Base-by-base conservation (phyloP, 148 eudicot species). In the Oxyria digyna region DNA sequence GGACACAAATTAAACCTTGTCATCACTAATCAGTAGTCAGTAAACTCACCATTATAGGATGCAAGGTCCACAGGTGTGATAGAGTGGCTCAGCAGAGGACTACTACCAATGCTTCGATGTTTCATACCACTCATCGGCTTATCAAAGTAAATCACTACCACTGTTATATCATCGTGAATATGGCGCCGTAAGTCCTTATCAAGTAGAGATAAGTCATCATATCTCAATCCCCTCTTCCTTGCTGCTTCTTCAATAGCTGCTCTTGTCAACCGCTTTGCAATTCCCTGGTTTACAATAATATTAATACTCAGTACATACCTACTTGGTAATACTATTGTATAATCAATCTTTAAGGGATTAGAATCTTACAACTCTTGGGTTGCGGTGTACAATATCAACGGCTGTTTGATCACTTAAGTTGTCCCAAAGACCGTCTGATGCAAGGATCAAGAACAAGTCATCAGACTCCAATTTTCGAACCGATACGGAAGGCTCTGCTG, bases 361-460 rank as follows among this genome's bases (percentile, higher is more conserved):
- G 23, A 43, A 48, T 71, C 85, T 72, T 57, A 85, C 93, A 31
- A 29, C 18, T 86, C 88, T 72, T 0, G 92, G 84, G 71, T 73
- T 73, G 41, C 59, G 76, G 72, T 74, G 66, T 45, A 89, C 87
- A 1, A 87, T 78, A 67, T 81, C 87, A 17, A 81, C 87, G 8
- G 84, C 89, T 74, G 81, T 79, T 68, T 85, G 82, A 75, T 88
- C 87, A 46, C 82, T 77, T 67, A 88, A 20, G 42, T 78, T 78
- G 23, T 88, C 95, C 95, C 95, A 88, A 48, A 88, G 83, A 67
- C 95, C 95, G 71, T 85, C 95, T 14, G 95, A 85, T 33, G 88
- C 95, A 72, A 88, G 86, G 23, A 88, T 88, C 43, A 88, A 42
- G 70, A 85, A 88, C 63, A 76, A 69, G 74, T 88, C 94, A 2